Base-by-base conservation (phyloP, 2,329 filamentous ascomycete species). In the Endoconidiophora laricicola region DNA sequence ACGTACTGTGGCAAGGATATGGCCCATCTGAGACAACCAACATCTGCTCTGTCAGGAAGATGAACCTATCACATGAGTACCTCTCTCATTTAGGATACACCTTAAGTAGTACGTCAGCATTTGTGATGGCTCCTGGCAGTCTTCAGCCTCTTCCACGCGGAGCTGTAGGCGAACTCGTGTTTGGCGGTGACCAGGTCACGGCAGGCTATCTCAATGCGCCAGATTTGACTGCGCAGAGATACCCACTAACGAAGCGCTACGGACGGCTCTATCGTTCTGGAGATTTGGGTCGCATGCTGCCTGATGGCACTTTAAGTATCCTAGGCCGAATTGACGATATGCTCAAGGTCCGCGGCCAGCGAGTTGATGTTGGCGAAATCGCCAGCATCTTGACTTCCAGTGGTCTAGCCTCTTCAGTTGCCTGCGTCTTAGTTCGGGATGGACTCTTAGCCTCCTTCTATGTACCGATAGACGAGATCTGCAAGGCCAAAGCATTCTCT, bases 1-100 rank as follows among this genome's bases (percentile, higher is more conserved):
- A 5, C 14, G 72, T 23, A 4, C 12, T 26, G 4, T 20, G 18
- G n/a, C 14, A 10, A 69, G 67, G 79, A 0, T 94, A 94, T 55
- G 86, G 86, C 0, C 85, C 86, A 0, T 86, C 83, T 0, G 87
- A 93, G 62, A 86, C 83, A 0, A 93, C 86, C 1, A 93, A 94
- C 56, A 87, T 94, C 18, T 93, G 85, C 63, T 86, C 83, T 0
- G 73, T 90, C 6, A 80, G 79, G 53, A 69, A 72, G 38, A 78
- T 90, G 60, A 63, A 66, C 0, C 56, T 57, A n/a, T 29, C 45
- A 0, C 63, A 67, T 0, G 76, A 87, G 57, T 65, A 72, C 18
- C 75, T 84, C 46, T 80, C 79, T 54, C 87, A 88, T 56, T 78
- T 94, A n/a, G 88, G 88, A 0, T 71, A 69, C 53, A 73, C 79